phyloP scores from a whole-genome alignment of 805 yeast species.

The Cyberlindnera veronae region DNA sequence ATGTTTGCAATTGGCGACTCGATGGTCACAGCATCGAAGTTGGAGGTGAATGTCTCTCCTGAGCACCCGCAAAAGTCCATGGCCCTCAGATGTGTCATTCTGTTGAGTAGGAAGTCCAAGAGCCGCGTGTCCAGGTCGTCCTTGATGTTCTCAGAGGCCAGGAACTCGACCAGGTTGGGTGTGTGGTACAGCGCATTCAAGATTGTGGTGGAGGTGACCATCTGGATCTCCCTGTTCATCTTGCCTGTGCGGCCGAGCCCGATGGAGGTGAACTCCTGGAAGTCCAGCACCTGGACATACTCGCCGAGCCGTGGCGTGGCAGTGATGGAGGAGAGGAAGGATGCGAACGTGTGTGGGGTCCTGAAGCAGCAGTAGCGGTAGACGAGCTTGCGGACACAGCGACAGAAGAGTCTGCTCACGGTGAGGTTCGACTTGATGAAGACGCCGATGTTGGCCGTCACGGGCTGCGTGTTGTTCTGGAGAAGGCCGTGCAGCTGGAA shows the following conservation, averaged over 20 bases:
- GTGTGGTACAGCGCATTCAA: constrained; percentile 56
- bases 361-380: constrained; percentile 71
- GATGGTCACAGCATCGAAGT: constrained; percentile 43
- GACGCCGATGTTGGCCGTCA: constrained; percentile 47
- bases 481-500: constrained; percentile 48
- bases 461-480: constrained; percentile 48
- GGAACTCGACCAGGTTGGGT: constrained; percentile 70
- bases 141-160: constrained; percentile 83
- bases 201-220: constrained; percentile 77
- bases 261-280: constrained; percentile 82
- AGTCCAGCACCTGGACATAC: constrained; percentile 74
- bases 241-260: constrained; percentile 86
- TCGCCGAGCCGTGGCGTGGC: constrained; percentile 47
- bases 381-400: constrained; percentile 52
- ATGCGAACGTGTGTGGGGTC: constrained; percentile 76
- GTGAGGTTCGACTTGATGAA: constrained; percentile 51
- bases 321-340: constrained; percentile 54
- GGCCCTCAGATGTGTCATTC: constrained; percentile 54
- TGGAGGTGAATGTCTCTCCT: constrained; percentile 54
- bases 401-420: constrained; percentile 56
- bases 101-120: constrained; percentile 50
- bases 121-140: constrained; percentile 69
- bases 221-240: constrained; percentile 89
- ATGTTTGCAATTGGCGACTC: constrained; percentile 22
- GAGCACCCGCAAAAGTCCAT: constrained; percentile 90